These are phyloP conservation scores for Suillus spraguei DNA, from an alignment of 768 basidiomycete genomes.

Conservation along the genomic window DNA sequence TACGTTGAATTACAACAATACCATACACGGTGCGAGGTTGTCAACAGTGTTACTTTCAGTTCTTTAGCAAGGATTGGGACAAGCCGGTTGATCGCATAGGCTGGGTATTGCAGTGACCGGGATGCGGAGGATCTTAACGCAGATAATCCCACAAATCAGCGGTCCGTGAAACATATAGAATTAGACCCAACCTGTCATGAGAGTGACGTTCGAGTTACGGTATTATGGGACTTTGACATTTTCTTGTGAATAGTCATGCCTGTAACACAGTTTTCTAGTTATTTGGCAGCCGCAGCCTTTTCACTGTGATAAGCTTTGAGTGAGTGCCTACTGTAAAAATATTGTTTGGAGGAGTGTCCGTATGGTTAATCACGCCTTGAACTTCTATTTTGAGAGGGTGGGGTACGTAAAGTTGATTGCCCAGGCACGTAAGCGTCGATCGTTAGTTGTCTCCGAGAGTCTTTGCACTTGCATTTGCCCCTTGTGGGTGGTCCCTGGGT, in stretches of 20 bases:
- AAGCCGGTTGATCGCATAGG: not conserved
- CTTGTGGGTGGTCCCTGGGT: not conserved
- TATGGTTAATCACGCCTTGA: not conserved
- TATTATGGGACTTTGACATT: not conserved
- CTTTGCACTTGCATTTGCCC: not conserved
- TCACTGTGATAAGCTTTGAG: conserved; percentile 2
- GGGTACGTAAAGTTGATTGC: conserved; percentile 8
- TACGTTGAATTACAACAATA: not conserved
- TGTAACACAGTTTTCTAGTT: not conserved
- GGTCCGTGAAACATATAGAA: not conserved
- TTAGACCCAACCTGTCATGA: not conserved
- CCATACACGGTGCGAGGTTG: not conserved
- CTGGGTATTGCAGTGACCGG: not conserved
- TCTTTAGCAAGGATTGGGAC: not conserved
- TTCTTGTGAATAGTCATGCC: not conserved
- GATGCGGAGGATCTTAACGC: not conserved
- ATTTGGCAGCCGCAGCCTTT: too few relatives aligned
- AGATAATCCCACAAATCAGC: not conserved
- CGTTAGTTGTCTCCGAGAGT: conserved; percentile 9
- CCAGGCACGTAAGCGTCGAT: conserved; percentile 15
- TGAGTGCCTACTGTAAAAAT: not conserved
- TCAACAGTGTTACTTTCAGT: not conserved
- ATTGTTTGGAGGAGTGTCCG: not conserved
- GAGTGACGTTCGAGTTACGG: not conserved
- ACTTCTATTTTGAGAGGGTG: not conserved